Evolutionary conservation across 192 early-diverging fungal species (phyloP).

Genomic region (Phlyctochytrium arcticum): DNA sequence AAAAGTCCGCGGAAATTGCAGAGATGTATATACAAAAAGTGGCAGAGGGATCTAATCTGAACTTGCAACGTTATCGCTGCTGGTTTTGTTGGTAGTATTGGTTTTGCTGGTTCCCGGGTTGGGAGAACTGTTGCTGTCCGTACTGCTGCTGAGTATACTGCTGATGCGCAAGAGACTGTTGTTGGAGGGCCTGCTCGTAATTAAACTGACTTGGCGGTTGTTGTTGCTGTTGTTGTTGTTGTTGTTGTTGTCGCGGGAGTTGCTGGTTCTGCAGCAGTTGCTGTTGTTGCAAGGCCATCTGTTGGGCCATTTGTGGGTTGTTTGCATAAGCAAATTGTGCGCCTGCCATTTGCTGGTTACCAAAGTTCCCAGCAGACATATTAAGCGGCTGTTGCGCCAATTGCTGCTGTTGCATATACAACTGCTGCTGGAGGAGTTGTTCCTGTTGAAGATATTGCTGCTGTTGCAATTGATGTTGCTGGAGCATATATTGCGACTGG

Average conservation of each 20-base stretch:
- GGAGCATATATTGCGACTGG: slow-evolving; percentile 43
- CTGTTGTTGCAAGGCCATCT: slow-evolving; percentile 27
- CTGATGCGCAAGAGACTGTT: slow-evolving; percentile 26
- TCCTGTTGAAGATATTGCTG: slow-evolving; percentile 40
- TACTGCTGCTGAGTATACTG: slow-evolving; percentile 13
- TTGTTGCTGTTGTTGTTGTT: slow-evolving; percentile 34
- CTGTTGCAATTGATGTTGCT: slow-evolving; percentile 38
- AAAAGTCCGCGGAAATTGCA: too few relatives aligned
- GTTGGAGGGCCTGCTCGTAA: slow-evolving; percentile 22
- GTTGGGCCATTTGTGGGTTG: slow-evolving; percentile 23
- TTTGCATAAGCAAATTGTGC: slow-evolving; percentile 42
- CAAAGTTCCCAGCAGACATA: slow-evolving; percentile 4
- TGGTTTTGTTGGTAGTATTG: background rate
- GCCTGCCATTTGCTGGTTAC: slow-evolving; percentile 34
- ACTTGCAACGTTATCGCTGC: too few relatives aligned
- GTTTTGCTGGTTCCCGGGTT: background rate
- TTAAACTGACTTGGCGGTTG: slow-evolving; percentile 14
- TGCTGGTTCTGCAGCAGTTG: slow-evolving; percentile 25
- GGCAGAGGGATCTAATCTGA: too few relatives aligned
- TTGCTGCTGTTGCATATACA: slow-evolving; percentile 38
- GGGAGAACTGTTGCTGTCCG: background rate
- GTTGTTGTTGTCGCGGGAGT: slow-evolving; percentile 26
- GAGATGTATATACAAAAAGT: too few relatives aligned
- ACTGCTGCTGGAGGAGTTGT: slow-evolving; percentile 40
- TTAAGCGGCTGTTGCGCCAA: background rate